Percentiles rank a stretch among this genome's conserved stretches.
Evolutionary conservation across 345 rosid genomes (phyloP).

Genomic region (Luvunga scandens): DNA sequence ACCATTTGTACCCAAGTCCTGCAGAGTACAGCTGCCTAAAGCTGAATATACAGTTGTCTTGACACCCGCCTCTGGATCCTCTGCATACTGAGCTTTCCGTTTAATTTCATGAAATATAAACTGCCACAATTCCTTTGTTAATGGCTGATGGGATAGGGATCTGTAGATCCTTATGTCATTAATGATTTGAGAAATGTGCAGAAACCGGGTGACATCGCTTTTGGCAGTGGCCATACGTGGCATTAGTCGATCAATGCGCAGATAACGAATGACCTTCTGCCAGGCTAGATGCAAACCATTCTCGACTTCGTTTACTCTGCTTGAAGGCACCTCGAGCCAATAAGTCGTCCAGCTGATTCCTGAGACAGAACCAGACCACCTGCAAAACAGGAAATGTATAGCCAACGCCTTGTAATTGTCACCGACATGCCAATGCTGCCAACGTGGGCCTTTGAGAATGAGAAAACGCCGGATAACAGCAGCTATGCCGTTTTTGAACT

Average conservation of each 20-base stretch:
- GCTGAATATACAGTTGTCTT: constrained; percentile 45
- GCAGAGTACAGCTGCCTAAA: constrained; percentile 57
- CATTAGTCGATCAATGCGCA: not conserved
- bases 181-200: not conserved
- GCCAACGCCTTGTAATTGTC: constrained; percentile 7
- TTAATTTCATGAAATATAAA: not conserved
- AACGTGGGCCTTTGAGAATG: constrained; percentile 4
- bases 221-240: not conserved
- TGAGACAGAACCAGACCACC: not conserved
- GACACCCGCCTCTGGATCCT: not conserved
- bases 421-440: not conserved
- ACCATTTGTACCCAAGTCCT: constrained; percentile 1
- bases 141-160: not conserved
- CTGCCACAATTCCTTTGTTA: not conserved
- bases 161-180: not conserved
- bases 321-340: no score
- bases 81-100: not conserved
- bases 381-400: not conserved
- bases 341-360: not conserved
- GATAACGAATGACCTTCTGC: not conserved
- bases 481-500: not conserved
- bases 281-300: not conserved
- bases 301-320: no score
- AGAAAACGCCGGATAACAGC: not conserved
- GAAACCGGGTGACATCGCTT: not conserved